Conservation (phyloP, 495 filamentous ascomycete species). For the Penicillium bialowiezense region DNA sequence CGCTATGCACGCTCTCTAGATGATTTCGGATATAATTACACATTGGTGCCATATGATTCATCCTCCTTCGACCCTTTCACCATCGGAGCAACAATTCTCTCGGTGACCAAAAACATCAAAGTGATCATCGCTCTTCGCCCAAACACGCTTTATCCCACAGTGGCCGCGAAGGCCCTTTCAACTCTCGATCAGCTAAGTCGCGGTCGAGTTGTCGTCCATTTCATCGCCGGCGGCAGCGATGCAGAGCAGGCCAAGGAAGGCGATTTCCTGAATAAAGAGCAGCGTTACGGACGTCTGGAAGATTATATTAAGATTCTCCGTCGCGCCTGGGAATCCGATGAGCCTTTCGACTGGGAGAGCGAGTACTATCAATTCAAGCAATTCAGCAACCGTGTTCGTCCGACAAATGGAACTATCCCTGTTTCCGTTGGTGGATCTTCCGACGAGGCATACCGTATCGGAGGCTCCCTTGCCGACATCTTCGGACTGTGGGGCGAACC, state of each 20-base stretch:
- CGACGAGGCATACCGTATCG: conserved; percentile 51
- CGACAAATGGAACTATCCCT: conserved; percentile 46
- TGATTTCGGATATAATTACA: conserved; percentile 54
- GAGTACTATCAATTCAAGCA: conserved; percentile 50
- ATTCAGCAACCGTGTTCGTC: conserved; percentile 49
- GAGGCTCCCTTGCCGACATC: conserved; percentile 50
- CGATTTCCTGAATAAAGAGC: conserved; percentile 51
- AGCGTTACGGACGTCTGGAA: conserved; percentile 50
- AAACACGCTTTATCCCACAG: conserved; percentile 54
- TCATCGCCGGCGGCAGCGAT: conserved; percentile 54
- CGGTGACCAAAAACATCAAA: conserved; percentile 51
- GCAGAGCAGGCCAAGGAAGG: conserved; percentile 51
- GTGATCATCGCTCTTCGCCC: conserved; percentile 56
- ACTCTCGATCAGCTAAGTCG: conserved; percentile 51
- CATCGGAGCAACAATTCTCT: conserved; percentile 48
- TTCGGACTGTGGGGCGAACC: conserved; percentile 58
- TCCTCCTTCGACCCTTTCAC: conserved; percentile 52
- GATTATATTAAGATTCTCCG: conserved; percentile 53
- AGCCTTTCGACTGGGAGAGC: conserved; percentile 53
- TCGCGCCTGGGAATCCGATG: conserved; percentile 48
- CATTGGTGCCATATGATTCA: conserved; percentile 51
- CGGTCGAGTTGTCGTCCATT: conserved; percentile 53
- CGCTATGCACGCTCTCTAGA: conserved; percentile 51
- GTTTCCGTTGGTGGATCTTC: conserved; percentile 54
- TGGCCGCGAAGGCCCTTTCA: conserved; percentile 54